phyloP scores from a whole-genome alignment of 139 green algal genomes.

The Coccomyxa sp. region DNA sequence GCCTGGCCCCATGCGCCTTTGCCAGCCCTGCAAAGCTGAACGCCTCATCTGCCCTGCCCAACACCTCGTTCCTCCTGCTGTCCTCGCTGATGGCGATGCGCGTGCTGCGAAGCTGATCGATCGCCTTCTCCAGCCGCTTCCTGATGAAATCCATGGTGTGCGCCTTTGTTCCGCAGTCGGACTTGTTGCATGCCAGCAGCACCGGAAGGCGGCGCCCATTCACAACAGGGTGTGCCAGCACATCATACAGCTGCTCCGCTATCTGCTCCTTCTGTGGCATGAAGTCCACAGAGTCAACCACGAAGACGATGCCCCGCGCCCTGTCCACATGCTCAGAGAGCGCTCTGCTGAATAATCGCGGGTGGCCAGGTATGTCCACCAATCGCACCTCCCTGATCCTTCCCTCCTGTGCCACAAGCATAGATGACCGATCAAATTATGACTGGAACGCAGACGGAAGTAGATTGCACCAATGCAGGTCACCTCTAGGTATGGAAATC shows the following conservation, averaged over 20 bases:
- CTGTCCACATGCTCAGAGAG: conserved; percentile 47
- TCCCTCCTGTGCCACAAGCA: background rate
- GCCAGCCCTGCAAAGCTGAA: conserved; percentile 14
- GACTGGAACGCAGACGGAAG: background rate
- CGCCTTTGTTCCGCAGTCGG: conserved; percentile 73
- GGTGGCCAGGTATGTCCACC: conserved; percentile 85
- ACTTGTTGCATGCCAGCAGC: conserved; percentile 91
- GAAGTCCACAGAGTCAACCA: conserved; percentile 83
- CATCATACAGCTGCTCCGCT: conserved; percentile 49
- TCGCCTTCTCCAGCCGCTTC: conserved; percentile 66
- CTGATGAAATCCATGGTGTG: conserved; percentile 85
- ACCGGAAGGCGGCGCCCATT: conserved; percentile 59
- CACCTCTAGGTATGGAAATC: background rate
- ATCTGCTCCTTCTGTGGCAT: conserved; percentile 55
- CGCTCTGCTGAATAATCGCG: conserved; percentile 46
- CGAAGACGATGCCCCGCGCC: conserved; percentile 72
- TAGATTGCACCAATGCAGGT: background rate
- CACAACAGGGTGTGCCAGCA: conserved; percentile 54
- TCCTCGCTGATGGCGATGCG: background rate
- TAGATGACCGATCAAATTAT: background rate
- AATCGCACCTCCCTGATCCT: conserved; percentile 37
- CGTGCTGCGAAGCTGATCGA: background rate
- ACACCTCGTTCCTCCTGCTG: background rate
- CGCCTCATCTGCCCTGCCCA: background rate
- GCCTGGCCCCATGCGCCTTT: background rate